These are phyloP conservation scores for Penicillium sp. DNA, from an alignment of 2,329 filamentous ascomycete species.

Conservation along the genomic window DNA sequence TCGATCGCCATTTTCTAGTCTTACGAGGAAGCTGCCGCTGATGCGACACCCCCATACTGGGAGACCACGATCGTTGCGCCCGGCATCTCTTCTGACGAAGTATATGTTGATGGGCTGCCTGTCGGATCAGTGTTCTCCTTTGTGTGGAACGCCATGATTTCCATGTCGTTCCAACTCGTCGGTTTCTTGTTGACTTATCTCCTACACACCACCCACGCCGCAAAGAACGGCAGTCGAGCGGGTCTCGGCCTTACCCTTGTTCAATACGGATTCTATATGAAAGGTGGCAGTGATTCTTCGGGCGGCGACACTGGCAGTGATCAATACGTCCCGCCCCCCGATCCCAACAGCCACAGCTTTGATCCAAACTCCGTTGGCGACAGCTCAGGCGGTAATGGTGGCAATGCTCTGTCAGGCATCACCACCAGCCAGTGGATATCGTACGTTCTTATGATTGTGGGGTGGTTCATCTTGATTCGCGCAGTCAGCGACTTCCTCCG, in stretches of 20 bases:
- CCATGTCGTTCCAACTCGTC: slow-evolving; percentile 94
- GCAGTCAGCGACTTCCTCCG: slow-evolving; percentile 89
- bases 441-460: slow-evolving; percentile 93
- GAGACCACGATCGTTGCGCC: slow-evolving; percentile 97
- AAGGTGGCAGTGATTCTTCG: slow-evolving; percentile 60
- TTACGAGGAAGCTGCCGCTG: slow-evolving; percentile 97
- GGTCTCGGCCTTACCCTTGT: slow-evolving; percentile 94
- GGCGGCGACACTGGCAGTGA: slow-evolving; percentile 48
- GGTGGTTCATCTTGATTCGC: slow-evolving; percentile 96
- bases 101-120: slow-evolving; percentile 94
- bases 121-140: slow-evolving; percentile 85
- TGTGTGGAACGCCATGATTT: slow-evolving; percentile 85
- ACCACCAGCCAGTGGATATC: slow-evolving; percentile 84
- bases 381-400: slow-evolving; percentile 38
- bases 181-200: slow-evolving; percentile 98
- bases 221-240: slow-evolving; percentile 94
- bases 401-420: slow-evolving; percentile 62
- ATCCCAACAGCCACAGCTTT: slow-evolving; percentile 91
- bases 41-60: slow-evolving; percentile 97
- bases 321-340: slow-evolving; percentile 68
- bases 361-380: slow-evolving; percentile 71
- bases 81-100: slow-evolving; percentile 88
- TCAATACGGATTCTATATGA: slow-evolving; percentile 97
- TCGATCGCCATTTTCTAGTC: slow-evolving; percentile 63
- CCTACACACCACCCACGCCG: slow-evolving; percentile 94